Evolutionary conservation across 148 eudicot species (phyloP).

Genomic region (Nepenthes mirabilis): DNA sequence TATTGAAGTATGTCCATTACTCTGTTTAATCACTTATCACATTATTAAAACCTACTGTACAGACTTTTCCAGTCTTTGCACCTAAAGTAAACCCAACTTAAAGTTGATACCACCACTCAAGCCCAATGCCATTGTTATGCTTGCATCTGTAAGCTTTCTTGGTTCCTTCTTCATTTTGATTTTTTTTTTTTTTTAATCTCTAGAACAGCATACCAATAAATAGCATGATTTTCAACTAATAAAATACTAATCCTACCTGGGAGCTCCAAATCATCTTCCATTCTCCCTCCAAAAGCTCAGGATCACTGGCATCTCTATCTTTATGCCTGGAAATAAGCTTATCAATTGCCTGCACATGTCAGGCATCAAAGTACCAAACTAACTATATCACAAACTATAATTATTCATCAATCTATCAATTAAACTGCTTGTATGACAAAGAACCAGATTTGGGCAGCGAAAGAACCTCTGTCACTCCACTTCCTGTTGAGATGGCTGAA

Average conservation of each 20-base stretch:
- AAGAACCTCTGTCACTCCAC: conserved; percentile 47
- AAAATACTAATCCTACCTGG: conserved; percentile 35
- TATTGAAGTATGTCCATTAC: too few relatives aligned
- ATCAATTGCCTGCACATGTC: conserved; percentile 54
- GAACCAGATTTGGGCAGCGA: not conserved
- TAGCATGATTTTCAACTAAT: not conserved
- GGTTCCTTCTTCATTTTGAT: too few relatives aligned
- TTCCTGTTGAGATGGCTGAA: conserved; percentile 54
- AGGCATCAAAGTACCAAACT: not conserved
- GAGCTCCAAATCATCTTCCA: conserved; percentile 99
- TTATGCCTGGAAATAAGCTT: conserved; percentile 40
- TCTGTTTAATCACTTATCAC: too few relatives aligned
- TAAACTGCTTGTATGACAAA: not conserved
- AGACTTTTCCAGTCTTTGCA: not conserved
- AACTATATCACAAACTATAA: not conserved
- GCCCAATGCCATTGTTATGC: too few relatives aligned
- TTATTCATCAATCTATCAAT: not conserved
- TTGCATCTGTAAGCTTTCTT: too few relatives aligned
- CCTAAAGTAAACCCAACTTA: not conserved
- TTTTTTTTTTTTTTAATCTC: too few relatives aligned
- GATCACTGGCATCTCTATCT: conserved; percentile 28
- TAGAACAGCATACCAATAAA: not conserved
- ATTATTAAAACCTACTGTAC: too few relatives aligned
- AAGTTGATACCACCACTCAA: too few relatives aligned
- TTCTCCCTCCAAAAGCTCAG: conserved; percentile 70